Base-by-base conservation (phyloP, 352 stramenopile genomes). In the Pythium chondricola region DNA sequence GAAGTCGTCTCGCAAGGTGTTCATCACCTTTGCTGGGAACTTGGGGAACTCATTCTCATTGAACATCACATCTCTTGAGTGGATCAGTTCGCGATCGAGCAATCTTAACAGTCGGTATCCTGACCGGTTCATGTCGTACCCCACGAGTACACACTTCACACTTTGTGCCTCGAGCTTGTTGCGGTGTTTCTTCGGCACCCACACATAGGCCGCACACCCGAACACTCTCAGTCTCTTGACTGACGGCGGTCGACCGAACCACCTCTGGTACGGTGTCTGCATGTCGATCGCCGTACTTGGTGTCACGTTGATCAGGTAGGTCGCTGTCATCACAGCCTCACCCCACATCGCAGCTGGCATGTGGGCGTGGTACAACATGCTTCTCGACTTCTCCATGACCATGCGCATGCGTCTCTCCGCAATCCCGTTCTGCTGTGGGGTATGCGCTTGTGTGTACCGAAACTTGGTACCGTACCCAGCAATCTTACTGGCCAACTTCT, bases 351-450 rank as follows among this genome's bases (percentile, higher is more conserved):
- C 27, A 3, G 44, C 6, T 6, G 50, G 29, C 14, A 50, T 31
- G 22, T 50, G 37, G 18, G 29, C 41, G 11, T 44, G 32, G 40
- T 46, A 48, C 20, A 58, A 42, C 33, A 52, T 29, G 5, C 13
- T 24, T 16, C 51, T 44, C n/a, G 43, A 22, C 38, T 52, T 54
- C 32, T 59, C 42, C 52, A 59, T 52, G 17, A 59, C 42, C 43
- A 54, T 52, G 17, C 35, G 52, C 43, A 48, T 56, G 0, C 48
- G 27, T 1, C 52, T 20, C 32, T 59, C 43, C 1, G 52, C 42
- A 33, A 58, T 52, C 9, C 51, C 42, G 17, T 59, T 52, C 9
- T 53, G 27, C 9, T 36, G 38, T 8, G 43, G 25, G 13, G 41
- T 52, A 30, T 59, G 44, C 18, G 32, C 43, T 37, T 49, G 36